Conservation (phyloP, 768 basidiomycete genomes). For the Lentinula raphanica region DNA sequence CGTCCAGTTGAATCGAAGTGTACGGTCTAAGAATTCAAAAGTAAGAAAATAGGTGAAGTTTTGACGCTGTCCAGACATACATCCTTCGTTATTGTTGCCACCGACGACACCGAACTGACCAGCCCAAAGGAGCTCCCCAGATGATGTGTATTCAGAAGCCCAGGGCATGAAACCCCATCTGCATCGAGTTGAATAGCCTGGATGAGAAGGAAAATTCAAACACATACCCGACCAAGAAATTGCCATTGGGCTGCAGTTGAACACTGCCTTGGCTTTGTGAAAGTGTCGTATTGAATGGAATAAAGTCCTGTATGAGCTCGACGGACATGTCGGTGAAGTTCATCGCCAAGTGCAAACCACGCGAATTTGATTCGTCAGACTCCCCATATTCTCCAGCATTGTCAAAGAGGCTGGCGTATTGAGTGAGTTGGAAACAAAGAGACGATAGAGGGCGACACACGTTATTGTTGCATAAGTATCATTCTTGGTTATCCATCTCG, state of each 20-base stretch:
- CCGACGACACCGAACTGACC: conserved; percentile 1
- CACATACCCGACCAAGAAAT: background rate
- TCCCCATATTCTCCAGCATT: background rate
- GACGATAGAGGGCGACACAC: background rate
- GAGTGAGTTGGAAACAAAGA: background rate
- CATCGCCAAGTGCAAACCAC: conserved; percentile 2
- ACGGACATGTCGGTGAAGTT: conserved; percentile 6
- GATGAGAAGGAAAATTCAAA: background rate
- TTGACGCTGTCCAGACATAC: background rate
- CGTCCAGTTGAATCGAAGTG: conserved; percentile 7
- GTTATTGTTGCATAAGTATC: conserved; percentile 9
- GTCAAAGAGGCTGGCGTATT: conserved; percentile 1
- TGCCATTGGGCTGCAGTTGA: conserved; percentile 7
- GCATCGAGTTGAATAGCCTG: background rate
- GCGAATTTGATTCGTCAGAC: background rate
- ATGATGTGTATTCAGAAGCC: background rate
- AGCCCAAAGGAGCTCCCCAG: conserved; percentile 1
- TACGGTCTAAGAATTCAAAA: background rate
- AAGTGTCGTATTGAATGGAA: background rate
- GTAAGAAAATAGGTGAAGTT: background rate
- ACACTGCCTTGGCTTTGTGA: conserved; percentile 6
- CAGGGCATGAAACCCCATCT: conserved; percentile 5
- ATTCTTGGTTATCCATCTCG: conserved; percentile 11
- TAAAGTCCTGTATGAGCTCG: conserved; percentile 1
- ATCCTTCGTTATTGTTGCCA: background rate